Evolutionary conservation across 2,329 filamentous ascomycete species (phyloP), one percentile per base, ranked within the genome.

Genomic region (Ascochyta lentis): DNA sequence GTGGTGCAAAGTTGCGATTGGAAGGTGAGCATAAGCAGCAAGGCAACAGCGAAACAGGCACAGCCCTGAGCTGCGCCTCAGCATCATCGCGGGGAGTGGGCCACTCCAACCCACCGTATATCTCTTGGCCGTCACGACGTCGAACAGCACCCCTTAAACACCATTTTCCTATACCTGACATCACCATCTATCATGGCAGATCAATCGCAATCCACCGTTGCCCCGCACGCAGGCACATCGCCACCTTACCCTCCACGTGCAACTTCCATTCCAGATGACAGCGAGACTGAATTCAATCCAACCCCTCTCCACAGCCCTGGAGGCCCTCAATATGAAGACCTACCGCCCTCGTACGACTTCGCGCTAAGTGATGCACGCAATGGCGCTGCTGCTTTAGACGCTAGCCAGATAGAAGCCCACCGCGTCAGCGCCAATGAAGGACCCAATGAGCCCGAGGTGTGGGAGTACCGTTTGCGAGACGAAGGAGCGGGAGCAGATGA

Each of bases 331-430:
- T 75, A 74, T 44, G 70, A 74, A 44, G 74, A 76, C 46, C 58
- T 75, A 3, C 74, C 73, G 19, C 74, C 74, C 1, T 70, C 72
- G 0, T 76, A 76, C 47, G 71, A 74, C 39, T 68, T 76, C 53
- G 74, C 73, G 6, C 68, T 71, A 3, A 58, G 63, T 26, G 67
- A 75, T 49, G 65, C 67, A 26, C 64, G 65, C 40, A 64, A 65
- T 37, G 69, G 68, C 15, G 49, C 64, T n/a, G 48, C 65, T 10
- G 60, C 70, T 1, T 45, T 70, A 12, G 64, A 69, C 39, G 66
- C 67, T 5, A 68, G 64, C 29, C 60, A 70, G 42, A 56, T 74
- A 16, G 66, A 72, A 53, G 66, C 65, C 4, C 65, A 66, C 34
- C 63, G 66, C n/a, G 50, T 67, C 7, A 67, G 64, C 4, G 33